Evolutionary conservation across 2,329 filamentous ascomycete species (phyloP), one percentile per base, ranked within the genome.

Genomic region (Torrubiellomyces zombiae): DNA sequence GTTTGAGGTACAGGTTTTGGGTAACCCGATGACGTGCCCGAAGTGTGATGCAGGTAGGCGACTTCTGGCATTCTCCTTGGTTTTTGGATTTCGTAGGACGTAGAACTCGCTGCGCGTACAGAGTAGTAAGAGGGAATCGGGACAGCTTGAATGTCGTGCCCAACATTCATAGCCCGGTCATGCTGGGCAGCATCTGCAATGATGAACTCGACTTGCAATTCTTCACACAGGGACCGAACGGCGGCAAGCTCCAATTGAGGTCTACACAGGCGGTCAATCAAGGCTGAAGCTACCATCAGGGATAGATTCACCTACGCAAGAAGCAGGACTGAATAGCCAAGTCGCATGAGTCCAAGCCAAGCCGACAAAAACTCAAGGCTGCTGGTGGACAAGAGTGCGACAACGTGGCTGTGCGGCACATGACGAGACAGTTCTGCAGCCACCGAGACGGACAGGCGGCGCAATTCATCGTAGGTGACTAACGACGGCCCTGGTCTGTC

Each of bases 1-100:
- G n/a, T 57, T 30, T 75, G 68, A 0, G 58, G 55, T 1, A 76
- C 72, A 1, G 67, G 65, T 30, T 75, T 75, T 1, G 71, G 70
- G 2, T 68, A 40, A 0, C 70, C 70, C 1, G 62, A 65, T 0
- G 69, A 73, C 3, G 72, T 76, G 1, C 70, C 71, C 1, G 71
- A 76, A 0, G 69, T 73, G 36, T 76, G 70, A 33, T 64, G 61
- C 14, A 71, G 48, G 39, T 71, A 75, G 0, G 69, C 68, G 9
- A 60, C 40, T 9, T 62, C 54, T n/a, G 2, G 31, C 28, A 23
- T 2, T 27, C 14, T 9, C 24, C 18, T 9, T 36, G 27, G 2
- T 7, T 10, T 2, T 51, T n/a, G n/a, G n/a, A n/a, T n/a, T n/a
- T n/a, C n/a, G n/a, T n/a, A n/a, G n/a, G n/a, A n/a, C n/a, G n/a